Conservation (phyloP, 163 green algal genomes). For the Coccomyxa subellipsoidea region DNA sequence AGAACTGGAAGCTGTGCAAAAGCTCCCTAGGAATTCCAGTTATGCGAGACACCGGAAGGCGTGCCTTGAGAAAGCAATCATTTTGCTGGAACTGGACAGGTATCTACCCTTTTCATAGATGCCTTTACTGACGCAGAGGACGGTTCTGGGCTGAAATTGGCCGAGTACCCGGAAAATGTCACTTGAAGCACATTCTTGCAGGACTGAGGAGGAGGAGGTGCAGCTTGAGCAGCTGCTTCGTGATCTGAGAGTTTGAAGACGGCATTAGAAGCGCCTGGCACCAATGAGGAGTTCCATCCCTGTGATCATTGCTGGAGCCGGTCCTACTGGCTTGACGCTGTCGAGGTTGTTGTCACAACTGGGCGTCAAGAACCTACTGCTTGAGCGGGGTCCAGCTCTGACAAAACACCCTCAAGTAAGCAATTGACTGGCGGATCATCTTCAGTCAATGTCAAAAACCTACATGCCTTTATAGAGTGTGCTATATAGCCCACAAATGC, state of each 20-base stretch:
- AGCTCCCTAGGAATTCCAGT: background rate
- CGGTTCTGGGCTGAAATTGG: too few species aligned
- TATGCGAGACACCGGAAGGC: background rate
- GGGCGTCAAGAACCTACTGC: constrained; percentile 56
- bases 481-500: background rate
- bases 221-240: background rate
- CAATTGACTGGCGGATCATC: too few species aligned
- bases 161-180: too few species aligned
- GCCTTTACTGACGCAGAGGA: too few species aligned
- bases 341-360: constrained; percentile 59
- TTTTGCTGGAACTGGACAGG: background rate
- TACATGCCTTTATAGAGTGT: too few species aligned
- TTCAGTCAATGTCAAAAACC: too few species aligned
- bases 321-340: constrained; percentile 72
- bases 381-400: constrained; percentile 54
- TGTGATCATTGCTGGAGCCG: constrained; percentile 72
- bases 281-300: constrained; percentile 17
- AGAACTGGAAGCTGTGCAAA: background rate
- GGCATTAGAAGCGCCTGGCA: background rate
- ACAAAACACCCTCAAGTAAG: constrained; percentile 62
- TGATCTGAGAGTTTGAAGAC: background rate
- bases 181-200: too few species aligned
- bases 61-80: background rate
- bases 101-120: too few species aligned
- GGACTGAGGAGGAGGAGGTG: background rate